Evolutionary conservation across 768 basidiomycete genomes (phyloP).

Genomic region (Trametes villosa): DNA sequence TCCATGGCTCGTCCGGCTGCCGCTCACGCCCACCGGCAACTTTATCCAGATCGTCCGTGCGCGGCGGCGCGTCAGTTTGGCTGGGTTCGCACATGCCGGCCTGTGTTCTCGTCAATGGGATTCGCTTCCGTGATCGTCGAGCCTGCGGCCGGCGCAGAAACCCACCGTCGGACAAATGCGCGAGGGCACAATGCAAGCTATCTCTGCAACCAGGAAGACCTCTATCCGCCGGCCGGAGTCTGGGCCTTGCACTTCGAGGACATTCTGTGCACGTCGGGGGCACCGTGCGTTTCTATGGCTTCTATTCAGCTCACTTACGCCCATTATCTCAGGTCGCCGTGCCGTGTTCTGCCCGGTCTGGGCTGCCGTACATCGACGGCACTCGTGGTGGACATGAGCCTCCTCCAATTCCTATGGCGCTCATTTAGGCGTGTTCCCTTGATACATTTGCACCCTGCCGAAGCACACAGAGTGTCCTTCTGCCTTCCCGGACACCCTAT

Average conservation of each 20-base stretch:
- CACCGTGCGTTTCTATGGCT: slow-evolving; percentile 1
- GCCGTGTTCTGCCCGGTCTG: background rate
- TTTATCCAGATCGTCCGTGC: background rate
- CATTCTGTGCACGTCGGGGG: background rate
- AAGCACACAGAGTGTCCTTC: background rate
- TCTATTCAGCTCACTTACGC: background rate
- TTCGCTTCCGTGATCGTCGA: slow-evolving; percentile 11
- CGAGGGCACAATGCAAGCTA: slow-evolving; percentile 2
- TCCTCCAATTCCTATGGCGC: background rate
- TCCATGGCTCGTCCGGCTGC: background rate
- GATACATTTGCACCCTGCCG: background rate
- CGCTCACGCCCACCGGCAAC: background rate
- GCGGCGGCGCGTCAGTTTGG: slow-evolving; percentile 6
- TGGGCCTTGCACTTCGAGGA: slow-evolving; percentile 2
- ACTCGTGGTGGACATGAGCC: background rate
- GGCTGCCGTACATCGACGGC: background rate
- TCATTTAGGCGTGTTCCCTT: slow-evolving; percentile 8
- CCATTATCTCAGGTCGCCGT: background rate
- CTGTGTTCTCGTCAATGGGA: background rate
- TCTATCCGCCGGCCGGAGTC: background rate
- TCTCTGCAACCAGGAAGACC: slow-evolving; percentile 5
- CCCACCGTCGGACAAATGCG: background rate
- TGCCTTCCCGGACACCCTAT: slow-evolving; percentile 15
- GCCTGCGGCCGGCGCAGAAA: background rate
- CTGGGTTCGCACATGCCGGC: background rate